phyloP scores from a whole-genome alignment of 345 rosid species.

The Eucalyptus fibrosa region DNA sequence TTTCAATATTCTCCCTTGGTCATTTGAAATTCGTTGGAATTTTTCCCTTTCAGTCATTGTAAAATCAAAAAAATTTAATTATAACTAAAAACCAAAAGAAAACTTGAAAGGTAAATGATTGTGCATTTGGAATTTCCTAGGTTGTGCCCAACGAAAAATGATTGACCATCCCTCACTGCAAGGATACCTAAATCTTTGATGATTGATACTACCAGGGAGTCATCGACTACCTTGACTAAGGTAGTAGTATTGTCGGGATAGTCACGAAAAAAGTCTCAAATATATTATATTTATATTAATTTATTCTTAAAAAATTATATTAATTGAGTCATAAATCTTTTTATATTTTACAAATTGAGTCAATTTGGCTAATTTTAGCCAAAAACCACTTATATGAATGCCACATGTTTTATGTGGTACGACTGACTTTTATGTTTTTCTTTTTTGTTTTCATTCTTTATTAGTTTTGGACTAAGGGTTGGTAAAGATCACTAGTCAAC shows the following conservation, averaged over 20 bases:
- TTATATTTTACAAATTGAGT: fast-evolving
- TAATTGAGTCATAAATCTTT: fast-evolving
- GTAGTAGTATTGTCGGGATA: background rate
- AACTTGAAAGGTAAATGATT: background rate
- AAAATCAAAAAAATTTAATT: background rate
- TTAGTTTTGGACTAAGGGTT: background rate
- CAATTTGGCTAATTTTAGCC: fast-evolving
- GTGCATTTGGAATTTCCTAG: background rate
- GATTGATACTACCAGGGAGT: background rate
- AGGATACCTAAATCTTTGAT: background rate
- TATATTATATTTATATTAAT: fast-evolving
- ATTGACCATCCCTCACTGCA: background rate
- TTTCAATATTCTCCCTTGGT: background rate
- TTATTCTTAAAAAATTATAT: no score
- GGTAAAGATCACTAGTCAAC: fast-evolving
- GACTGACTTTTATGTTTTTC: no score
- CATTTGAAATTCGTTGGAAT: background rate
- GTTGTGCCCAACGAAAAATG: background rate
- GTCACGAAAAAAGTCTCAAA: fast-evolving
- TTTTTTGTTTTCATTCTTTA: no score
- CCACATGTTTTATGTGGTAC: fast-evolving
- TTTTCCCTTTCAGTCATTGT: background rate
- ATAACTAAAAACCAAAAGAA: background rate
- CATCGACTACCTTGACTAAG: background rate
- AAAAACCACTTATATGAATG: fast-evolving